Evolutionary conservation across 192 early-diverging fungal genomes (phyloP), one percentile per base, ranked within the genome.

Genomic region (Haplosporangium gracile): DNA sequence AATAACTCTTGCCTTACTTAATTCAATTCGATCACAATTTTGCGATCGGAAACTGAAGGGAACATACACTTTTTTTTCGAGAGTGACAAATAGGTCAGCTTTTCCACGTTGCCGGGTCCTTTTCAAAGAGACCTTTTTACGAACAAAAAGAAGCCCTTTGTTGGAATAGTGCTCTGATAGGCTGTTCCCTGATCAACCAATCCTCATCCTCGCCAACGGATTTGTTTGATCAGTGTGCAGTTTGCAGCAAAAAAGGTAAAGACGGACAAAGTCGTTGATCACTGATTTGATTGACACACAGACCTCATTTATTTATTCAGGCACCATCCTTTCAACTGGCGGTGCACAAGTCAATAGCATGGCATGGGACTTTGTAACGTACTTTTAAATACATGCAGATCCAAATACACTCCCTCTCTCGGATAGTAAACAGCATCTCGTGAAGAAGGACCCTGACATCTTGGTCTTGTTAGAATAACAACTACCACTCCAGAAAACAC

Each of bases 41-140:
- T 29, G 4, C 60, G 29, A 65, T 65, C 60, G 60, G 60, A 63
- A 29, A 63, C 57, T 63, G n/a, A 26, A 60, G 55, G 57, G 57
- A 65, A 32, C 57, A 60, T 15, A 1, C 2, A 16, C 49, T 34
- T 7, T 20, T 1, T 26, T 63, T n/a, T 26, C 32, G 9, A 0
- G 20, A 51, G 49, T 20, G 20, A 51, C 49, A 51, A 51, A 51
- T 51, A 18, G 49, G 18, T 22, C 49, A 51, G 20, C 18, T 5
- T 26, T 34, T 65, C 60, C 60, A 65, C 26, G 60, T 65, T 65
- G n/a, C 60, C 29, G 60, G 60, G 60, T 65, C 55, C 24, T 57
- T 26, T 26, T 34, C 24, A 11, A n/a, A 26, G n/a, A 60, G 57
- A n/a, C 24, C 24, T 60, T 57, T 26, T 9, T 11, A 26, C 9